Evolutionary conservation across 2,329 filamentous ascomycete genomes (phyloP).

Genomic region (Diaporthe caulivora): DNA sequence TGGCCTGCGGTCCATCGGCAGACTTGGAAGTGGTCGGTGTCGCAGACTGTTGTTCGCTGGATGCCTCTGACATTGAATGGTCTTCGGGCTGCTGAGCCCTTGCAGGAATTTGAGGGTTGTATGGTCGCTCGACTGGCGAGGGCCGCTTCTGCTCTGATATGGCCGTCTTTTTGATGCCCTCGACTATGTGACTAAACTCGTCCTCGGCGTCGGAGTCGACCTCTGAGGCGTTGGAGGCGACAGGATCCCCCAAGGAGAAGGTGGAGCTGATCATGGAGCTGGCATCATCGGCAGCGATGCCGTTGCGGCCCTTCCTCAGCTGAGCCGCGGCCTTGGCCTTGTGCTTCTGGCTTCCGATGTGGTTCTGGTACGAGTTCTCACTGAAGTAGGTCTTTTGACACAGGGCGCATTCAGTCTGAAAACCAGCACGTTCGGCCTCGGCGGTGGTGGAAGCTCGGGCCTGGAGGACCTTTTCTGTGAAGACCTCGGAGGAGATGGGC

Average conservation of each 20-base stretch:
- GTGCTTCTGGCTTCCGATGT: conserved; percentile 92
- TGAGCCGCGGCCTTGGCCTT: conserved; percentile 73
- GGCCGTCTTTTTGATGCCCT: conserved; percentile 78
- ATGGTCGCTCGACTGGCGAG: conserved; percentile 67
- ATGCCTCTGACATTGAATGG: conserved; percentile 54
- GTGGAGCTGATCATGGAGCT: conserved; percentile 91
- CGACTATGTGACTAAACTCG: conserved; percentile 82
- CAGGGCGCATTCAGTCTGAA: conserved; percentile 83
- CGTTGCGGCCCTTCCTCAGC: conserved; percentile 49
- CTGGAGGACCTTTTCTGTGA: conserved; percentile 94
- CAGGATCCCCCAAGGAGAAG: conserved; percentile 88
- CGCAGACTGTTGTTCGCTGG: conserved; percentile 53
- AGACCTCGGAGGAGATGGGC: conserved; percentile 90
- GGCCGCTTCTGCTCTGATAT: conserved; percentile 50
- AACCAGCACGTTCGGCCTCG: conserved; percentile 88
- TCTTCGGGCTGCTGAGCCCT: conserved; percentile 59
- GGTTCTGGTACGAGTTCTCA: conserved; percentile 95
- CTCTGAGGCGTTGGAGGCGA: conserved; percentile 60
- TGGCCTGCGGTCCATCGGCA: conserved; percentile 46
- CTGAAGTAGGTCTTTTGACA: conserved; percentile 97
- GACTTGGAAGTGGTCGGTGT: conserved; percentile 44
- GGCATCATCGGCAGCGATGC: conserved; percentile 72
- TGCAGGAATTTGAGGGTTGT: conserved; percentile 61
- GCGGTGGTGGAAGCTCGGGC: conserved; percentile 87
- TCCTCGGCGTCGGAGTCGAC: conserved; percentile 78